Evolutionary conservation across 371 early-diverging fungal species (phyloP), one percentile per base, ranked within the genome.

Genomic region (Mucor circinelloides): DNA sequence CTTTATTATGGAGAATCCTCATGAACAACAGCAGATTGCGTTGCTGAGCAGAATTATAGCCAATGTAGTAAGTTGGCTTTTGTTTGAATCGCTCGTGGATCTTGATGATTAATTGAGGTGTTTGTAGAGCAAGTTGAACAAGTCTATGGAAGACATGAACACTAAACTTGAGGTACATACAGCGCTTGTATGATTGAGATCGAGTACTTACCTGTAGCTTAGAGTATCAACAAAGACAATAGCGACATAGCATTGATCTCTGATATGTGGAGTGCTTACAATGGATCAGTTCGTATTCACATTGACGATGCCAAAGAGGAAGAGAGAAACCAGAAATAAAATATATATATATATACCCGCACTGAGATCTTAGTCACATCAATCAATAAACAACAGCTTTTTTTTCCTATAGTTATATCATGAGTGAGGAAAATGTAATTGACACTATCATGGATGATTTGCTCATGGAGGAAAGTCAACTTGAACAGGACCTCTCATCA

Each of bases 1-100:
- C 13, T 40, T 40, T 25, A 13, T 23, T 31, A 77, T 77, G 77
- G 72, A 77, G 23, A 77, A 71, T 59, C 77, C 77, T 44, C 74
- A 77, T 54, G 77, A 77, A 28, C 70, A 77, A 42, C 74, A 77
- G 21, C 77, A 77, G 25, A 71, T 55, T 46, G 69, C 64, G 3
- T 50, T 77, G 21, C 55, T 77, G 31, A 64, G 54, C 25, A 38
- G 77, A 62, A 77, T 77, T 38, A 60, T 71, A 23, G 59, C 65
- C 17, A 77, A 77, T 12, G 61, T 74, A 27, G 74, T 68, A 67
- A 58, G 66, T 54, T 31, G n/a, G 10, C 23, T 25, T n/a, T 23
- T 30, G 15, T 17, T 40, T 17, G 0, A 40, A 40, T 3, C 0
- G 40, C 40, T 17, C 40, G 17, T 15, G 5, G 0, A 40, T 40